Evolutionary conservation across 2,329 filamentous ascomycete species (phyloP).

Genomic region (Fusarium multiceps): DNA sequence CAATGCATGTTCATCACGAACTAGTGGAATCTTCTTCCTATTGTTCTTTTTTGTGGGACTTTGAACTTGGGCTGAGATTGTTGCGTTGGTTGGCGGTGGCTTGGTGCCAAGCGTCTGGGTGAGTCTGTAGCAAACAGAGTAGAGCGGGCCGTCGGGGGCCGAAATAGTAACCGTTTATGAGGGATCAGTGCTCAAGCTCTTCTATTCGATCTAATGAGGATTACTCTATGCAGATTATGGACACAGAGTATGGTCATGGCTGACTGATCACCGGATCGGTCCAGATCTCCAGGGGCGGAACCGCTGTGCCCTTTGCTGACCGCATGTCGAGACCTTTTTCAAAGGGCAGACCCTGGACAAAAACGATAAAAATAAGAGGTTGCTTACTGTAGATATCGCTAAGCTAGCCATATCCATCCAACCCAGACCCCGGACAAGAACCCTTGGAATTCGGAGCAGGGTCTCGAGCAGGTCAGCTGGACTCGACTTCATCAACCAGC

Average conservation of each 20-base stretch:
- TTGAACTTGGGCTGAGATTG: neutral
- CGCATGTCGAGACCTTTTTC: neutral
- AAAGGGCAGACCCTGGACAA: neutral
- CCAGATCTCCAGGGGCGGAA: neutral
- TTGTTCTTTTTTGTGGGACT: neutral
- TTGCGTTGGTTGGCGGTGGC: neutral
- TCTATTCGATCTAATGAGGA: neutral
- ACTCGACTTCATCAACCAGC: neutral
- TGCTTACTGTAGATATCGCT: neutral
- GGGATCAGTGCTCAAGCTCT: neutral
- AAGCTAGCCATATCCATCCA: neutral
- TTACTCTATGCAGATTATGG: neutral
- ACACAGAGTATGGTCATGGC: too few species aligned
- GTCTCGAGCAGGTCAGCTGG: neutral
- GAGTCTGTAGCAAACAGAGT: neutral
- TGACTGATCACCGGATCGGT: too few species aligned
- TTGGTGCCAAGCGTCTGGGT: neutral
- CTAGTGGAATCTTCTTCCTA: neutral
- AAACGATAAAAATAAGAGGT: accelerated
- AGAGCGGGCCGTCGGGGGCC: neutral
- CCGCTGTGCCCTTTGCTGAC: neutral
- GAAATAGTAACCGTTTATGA: neutral
- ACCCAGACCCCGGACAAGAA: neutral
- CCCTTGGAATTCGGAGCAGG: neutral
- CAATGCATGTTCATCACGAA: neutral